Evolutionary conservation across 139 green algal species (phyloP), one percentile per base, ranked within the genome.

Genomic region (Klebsormidium nitens): DNA sequence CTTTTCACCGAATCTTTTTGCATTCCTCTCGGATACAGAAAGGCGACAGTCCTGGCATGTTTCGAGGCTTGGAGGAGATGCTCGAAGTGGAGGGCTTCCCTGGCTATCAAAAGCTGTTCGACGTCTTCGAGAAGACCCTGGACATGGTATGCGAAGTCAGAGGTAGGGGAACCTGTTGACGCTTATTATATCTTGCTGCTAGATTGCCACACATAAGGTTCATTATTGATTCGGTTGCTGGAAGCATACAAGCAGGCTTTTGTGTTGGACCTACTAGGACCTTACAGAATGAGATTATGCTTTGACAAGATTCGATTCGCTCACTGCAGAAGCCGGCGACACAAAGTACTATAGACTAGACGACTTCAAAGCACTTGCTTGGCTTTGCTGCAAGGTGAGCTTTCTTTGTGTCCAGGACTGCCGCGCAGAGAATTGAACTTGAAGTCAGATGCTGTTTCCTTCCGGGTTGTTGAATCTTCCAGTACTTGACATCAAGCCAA

Each of bases 381-480:
- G 62, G 62, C 62, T 69, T 4, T 56, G 62, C 62, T 69, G 62
- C 62, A 69, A 69, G 62, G 62, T 69, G n/a, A n/a, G n/a, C n/a
- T n/a, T n/a, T n/a, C n/a, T n/a, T n/a, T n/a, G n/a, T n/a, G n/a
- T n/a, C n/a, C n/a, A n/a, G n/a, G n/a, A n/a, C n/a, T n/a, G n/a
- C n/a, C n/a, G n/a, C n/a, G n/a, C n/a, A n/a, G n/a, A n/a, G n/a
- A n/a, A n/a, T n/a, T n/a, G n/a, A n/a, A n/a, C n/a, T n/a, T n/a
- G n/a, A n/a, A n/a, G n/a, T n/a, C n/a, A n/a, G n/a, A n/a, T n/a
- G n/a, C n/a, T n/a, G n/a, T n/a, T n/a, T n/a, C n/a, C n/a, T n/a
- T n/a, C n/a, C n/a, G n/a, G n/a, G n/a, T n/a, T n/a, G n/a, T n/a
- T n/a, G n/a, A n/a, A n/a, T n/a, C n/a, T n/a, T n/a, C n/a, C n/a